Conservation (phyloP, 2,329 filamentous ascomycete species). For the Phyllosticta capitalensis region DNA sequence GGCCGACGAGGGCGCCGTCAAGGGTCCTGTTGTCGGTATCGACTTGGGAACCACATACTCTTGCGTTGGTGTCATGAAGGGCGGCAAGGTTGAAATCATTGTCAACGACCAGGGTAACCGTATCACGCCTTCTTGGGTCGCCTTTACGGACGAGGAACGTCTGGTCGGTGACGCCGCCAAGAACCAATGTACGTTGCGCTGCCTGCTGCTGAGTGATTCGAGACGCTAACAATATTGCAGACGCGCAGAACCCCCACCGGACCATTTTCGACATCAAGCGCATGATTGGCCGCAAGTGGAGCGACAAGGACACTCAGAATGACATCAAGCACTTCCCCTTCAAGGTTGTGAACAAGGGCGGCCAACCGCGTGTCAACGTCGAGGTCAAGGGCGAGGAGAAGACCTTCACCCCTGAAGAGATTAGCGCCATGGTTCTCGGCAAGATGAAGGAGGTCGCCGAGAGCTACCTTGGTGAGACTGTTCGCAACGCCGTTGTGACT, state of each 20-base stretch:
- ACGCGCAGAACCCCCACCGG: conserved; percentile 39
- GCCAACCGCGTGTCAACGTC: conserved; percentile 78
- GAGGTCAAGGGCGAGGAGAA: conserved; percentile 56
- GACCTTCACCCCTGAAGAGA: conserved; percentile 69
- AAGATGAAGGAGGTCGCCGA: conserved; percentile 83
- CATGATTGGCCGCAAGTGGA: conserved; percentile 43
- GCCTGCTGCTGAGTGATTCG: no score
- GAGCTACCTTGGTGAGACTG: conserved; percentile 70
- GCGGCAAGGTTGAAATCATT: conserved; percentile 34
- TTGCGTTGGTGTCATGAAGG: conserved; percentile 32
- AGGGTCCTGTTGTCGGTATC: conserved; percentile 28
- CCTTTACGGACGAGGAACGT: conserved; percentile 93
- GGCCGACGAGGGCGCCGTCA: conserved; percentile 48
- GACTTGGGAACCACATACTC: conserved; percentile 30
- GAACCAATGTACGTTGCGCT: conserved; percentile 25
- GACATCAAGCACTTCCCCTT: conserved; percentile 99
- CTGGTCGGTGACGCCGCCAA: conserved; percentile 80
- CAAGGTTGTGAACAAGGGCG: conserved; percentile 81
- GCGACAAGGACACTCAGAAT: conserved; percentile 63
- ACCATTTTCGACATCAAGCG: conserved; percentile 43
- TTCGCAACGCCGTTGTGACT: conserved; percentile 82
- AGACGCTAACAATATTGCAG: background rate
- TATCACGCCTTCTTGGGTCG: conserved; percentile 64
- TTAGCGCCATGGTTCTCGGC: conserved; percentile 66
- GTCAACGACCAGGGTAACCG: conserved; percentile 37